phyloP scores from a whole-genome alignment of 1,284 basidiomycete species.

The Cutaneotrichosporon daszewskae region DNA sequence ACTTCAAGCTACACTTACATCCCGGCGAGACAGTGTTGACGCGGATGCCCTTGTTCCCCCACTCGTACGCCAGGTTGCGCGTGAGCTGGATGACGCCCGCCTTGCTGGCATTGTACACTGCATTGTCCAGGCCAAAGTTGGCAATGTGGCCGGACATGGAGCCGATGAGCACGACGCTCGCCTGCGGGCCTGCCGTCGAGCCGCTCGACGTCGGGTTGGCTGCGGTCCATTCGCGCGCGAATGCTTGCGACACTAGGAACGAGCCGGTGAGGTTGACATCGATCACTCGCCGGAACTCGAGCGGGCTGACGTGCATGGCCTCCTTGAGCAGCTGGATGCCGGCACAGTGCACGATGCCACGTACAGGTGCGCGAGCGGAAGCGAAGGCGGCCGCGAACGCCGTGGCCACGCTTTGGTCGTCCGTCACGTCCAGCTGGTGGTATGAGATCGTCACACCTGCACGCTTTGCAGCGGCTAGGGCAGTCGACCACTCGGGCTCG shows the following conservation, averaged over 20 bases:
- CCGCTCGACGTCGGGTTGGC: slow-evolving; percentile 56
- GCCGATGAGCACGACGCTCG: slow-evolving; percentile 69
- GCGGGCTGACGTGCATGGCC: slow-evolving; percentile 63
- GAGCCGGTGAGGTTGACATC: slow-evolving; percentile 71
- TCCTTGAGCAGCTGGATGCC: slow-evolving; percentile 61
- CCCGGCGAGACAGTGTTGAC: slow-evolving; percentile 46
- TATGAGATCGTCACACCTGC: slow-evolving; percentile 58
- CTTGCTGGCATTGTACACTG: slow-evolving; percentile 56
- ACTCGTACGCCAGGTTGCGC: slow-evolving; percentile 75
- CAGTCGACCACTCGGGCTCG: slow-evolving; percentile 57
- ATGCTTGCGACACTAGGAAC: slow-evolving; percentile 71
- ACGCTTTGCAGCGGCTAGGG: slow-evolving; percentile 53
- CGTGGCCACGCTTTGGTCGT: slow-evolving; percentile 58
- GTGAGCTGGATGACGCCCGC: slow-evolving; percentile 74
- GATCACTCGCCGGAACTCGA: slow-evolving; percentile 65
- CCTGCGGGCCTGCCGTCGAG: background rate
- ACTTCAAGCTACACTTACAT: slow-evolving; percentile 14
- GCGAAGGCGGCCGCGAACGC: slow-evolving; percentile 59
- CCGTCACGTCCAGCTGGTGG: slow-evolving; percentile 57
- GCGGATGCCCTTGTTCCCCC: slow-evolving; percentile 62
- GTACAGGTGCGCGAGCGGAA: slow-evolving; percentile 53
- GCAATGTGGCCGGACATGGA: slow-evolving; percentile 83
- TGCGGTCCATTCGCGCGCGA: slow-evolving; percentile 67
- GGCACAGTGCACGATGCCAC: slow-evolving; percentile 61
- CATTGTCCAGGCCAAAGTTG: slow-evolving; percentile 57